Percentiles rank a stretch among this genome's conserved stretches.
These are phyloP conservation scores for Alliaria petiolata DNA, from an alignment of 345 rosid genomes.

Conservation along the genomic window DNA sequence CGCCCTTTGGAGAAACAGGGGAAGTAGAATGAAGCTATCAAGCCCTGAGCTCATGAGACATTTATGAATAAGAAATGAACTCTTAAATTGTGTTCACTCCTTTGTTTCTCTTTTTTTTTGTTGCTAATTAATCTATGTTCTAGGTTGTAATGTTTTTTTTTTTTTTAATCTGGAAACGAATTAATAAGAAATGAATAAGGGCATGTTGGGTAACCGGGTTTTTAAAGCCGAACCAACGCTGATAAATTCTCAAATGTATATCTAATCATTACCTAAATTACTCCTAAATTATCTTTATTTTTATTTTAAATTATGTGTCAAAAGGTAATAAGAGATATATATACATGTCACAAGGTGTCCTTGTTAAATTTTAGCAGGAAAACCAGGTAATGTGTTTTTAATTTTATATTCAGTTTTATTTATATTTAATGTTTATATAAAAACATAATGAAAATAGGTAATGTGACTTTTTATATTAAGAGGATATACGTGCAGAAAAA, in stretches of 20 bases:
- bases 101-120: background rate
- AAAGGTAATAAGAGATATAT: no score
- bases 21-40: background rate
- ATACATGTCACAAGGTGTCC: no score
- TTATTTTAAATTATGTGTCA: no score
- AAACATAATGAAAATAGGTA: no score
- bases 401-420: no score
- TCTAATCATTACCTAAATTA: no score
- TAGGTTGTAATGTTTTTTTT: background rate
- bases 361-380: no score
- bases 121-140: background rate
- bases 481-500: no score
- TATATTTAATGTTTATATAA: no score
- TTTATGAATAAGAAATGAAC: background rate
- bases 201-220: background rate
- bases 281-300: no score
- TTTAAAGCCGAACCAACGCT: background rate
- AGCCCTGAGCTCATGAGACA: background rate
- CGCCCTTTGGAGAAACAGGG: conserved; percentile 22
- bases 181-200: background rate
- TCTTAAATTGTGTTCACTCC: background rate
- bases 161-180: background rate
- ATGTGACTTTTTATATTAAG: no score
- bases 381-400: no score
- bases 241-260: background rate